Evolutionary conservation across 768 basidiomycete species (phyloP), one percentile per base, ranked within the genome.

Genomic region (Amanita thiersii): DNA sequence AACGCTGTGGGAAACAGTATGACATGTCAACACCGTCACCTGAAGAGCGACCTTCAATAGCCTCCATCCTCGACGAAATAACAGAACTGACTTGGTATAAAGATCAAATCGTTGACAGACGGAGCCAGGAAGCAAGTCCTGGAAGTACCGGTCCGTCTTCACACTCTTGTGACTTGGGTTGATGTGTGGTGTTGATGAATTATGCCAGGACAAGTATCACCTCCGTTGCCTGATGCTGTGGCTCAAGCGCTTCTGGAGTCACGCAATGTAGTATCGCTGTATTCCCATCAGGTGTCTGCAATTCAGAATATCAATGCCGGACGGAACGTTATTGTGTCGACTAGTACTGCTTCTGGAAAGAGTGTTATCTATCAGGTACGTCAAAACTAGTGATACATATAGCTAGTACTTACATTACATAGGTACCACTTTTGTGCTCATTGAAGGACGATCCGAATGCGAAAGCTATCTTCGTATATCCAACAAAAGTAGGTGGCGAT

Each of bases 281-380:
- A 90, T 41, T 78, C 59, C 8, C 73, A 75, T 43, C 90, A 93
- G 61, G 75, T 76, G 8, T 64, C 66, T 18, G 86, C 90, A 2
- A 81, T 93, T 47, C 70, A 76, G 47, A 71, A 77, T 0, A 64
- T 90, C 7, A 59, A 64, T 10, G 51, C 56, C 38, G 73, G 74
- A 5, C 72, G 72, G 41, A 69, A 89, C 57, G 87, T 91, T 18
- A 86, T 93, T 25, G 85, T 92, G 20, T 91, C 88, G 3, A 93
- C 90, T 0, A 83, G 81, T 48, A 94, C 91, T 5, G 89, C 90
- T 5, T 90, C 87, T 3, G 88, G 88, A 2, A 91, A 90, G 63
- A 89, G 86, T 60, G 63, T 89, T 10, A 87, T 90, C 31, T 91
- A 89, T 56, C 87, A 90, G 65, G 86, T 81, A 44, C 23, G 52